Base-by-base conservation (phyloP, 768 basidiomycete species). In the Mycena vitilis region DNA sequence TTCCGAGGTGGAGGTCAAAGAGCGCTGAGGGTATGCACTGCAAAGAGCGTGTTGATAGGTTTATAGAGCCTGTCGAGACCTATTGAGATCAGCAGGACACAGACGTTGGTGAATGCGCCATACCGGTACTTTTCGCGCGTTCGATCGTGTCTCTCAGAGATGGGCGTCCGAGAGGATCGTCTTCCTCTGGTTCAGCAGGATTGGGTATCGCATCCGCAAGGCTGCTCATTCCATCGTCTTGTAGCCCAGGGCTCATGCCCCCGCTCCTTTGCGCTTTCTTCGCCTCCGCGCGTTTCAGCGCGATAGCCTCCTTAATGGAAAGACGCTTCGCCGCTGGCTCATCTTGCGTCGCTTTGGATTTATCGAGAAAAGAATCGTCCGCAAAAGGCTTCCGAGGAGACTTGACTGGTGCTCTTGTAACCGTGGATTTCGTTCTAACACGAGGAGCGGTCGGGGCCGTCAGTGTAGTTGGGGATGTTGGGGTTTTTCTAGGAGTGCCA, bases 221-320 rank as follows among this genome's bases (percentile, higher is more conserved):
- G 22, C 76, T 78, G 13, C 78, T 80, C 22, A 86, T 30, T 30
- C 30, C 79, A 58, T 76, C 77, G 70, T 79, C 81, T 10, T 81
- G 71, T 11, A 30, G 30, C 30, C 30, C 30, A 30, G 78, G 77
- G 25, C 76, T 77, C 23, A 62, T 70, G 5, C 64, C 72, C 16
- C 71, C 60, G 1, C 72, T 71, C n/a, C 72, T 62, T 54, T 81
- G 77, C 60, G 83, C 80, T 73, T 93, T 94, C 80, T 90, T 93
- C 0, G 89, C 91, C 74, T 94, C 91, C 0, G 93, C 92, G 49
- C 93, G 84, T 69, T 87, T 92, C 52, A 93, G 80, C 2, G 93
- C 93, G 75, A 95, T 94, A 16, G 89, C 91, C 69, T 94, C 94
- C 72, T 89, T 89, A 69, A 94, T 85, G 74, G 86, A 93, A 20